phyloP scores from a whole-genome alignment of 169 alveolate species.

The Prorocentrum cordatum region DNA sequence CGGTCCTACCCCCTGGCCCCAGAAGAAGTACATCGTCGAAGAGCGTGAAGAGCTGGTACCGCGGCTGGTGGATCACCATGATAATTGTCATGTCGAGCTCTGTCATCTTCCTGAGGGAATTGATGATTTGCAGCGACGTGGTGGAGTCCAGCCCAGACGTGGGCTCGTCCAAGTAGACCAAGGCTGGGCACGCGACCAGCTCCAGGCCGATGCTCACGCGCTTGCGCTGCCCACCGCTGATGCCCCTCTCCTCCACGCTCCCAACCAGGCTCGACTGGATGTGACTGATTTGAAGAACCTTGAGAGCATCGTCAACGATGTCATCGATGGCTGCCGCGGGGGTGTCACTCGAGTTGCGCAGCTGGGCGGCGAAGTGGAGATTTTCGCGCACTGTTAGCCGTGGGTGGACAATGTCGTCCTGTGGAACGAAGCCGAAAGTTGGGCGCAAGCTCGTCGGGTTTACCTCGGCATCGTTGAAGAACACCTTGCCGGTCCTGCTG shows the following conservation, averaged over 20 bases:
- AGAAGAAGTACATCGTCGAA: slow-evolving; percentile 11
- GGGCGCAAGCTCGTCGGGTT: not conserved
- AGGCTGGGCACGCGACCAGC: slow-evolving; percentile 7
- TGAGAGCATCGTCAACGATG: slow-evolving; percentile 17
- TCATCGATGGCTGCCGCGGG: slow-evolving; percentile 2
- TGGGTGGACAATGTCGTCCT: slow-evolving; percentile 20
- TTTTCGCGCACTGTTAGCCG: not conserved
- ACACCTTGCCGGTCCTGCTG: slow-evolving; percentile 7
- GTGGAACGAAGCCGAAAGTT: slow-evolving; percentile 24
- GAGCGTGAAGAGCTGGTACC: slow-evolving; percentile 31
- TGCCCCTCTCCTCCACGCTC: slow-evolving; percentile 28
- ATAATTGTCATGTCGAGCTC: slow-evolving; percentile 15
- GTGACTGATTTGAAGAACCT: slow-evolving; percentile 29
- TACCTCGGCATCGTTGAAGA: not conserved
- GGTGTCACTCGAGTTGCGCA: not conserved
- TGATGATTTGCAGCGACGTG: slow-evolving; percentile 10
- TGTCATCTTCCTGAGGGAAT: slow-evolving; percentile 19
- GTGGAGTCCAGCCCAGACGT: slow-evolving; percentile 21
- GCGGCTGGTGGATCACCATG: slow-evolving; percentile 27
- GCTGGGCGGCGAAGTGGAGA: slow-evolving; percentile 24
- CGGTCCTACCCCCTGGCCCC: slow-evolving; percentile 37
- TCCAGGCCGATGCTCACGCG: slow-evolving; percentile 27
- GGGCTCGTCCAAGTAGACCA: slow-evolving; percentile 13
- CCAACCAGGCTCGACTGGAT: slow-evolving; percentile 28
- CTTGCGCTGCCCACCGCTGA: slow-evolving; percentile 37